A percentile compares a stretch with the other conserved stretches of the same genome.
phyloP scores from a whole-genome alignment of 2,329 filamentous ascomycete genomes.

The Fusarium zealandicum region DNA sequence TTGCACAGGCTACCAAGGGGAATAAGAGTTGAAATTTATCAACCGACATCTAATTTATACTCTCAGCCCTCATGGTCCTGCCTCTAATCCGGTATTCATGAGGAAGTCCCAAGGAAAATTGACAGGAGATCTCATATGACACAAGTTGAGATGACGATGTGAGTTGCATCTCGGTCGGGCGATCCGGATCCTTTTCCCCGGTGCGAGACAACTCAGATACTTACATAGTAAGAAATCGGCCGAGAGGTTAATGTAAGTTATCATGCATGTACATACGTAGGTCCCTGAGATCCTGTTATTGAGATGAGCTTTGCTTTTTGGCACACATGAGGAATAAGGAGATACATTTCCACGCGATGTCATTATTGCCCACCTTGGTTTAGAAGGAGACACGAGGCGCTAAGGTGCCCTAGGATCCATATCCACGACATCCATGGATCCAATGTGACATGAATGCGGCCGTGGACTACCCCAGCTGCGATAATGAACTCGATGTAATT shows the following conservation, averaged over 20 bases:
- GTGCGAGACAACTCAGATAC: slow-evolving; percentile 11
- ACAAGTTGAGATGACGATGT: too few species aligned
- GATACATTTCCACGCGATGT: neutral
- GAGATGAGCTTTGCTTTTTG: too few species aligned
- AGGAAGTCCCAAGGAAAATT: too few species aligned
- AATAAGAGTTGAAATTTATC: too few species aligned
- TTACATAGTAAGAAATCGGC: slow-evolving; percentile 9
- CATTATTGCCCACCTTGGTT: slow-evolving; percentile 2
- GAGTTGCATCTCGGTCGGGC: slow-evolving; percentile 4
- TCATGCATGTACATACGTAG: neutral
- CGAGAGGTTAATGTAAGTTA: slow-evolving; percentile 14
- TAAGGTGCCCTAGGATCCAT: too few species aligned
- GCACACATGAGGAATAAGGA: neutral
- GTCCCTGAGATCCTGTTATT: too few species aligned
- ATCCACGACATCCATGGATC: neutral
- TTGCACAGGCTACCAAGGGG: too few species aligned
- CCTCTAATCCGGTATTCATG: too few species aligned
- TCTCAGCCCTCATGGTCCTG: too few species aligned
- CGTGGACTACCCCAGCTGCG: too few species aligned
- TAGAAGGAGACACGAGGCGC: slow-evolving; percentile 10
- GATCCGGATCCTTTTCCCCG: slow-evolving; percentile 12
- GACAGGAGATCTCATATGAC: too few species aligned
- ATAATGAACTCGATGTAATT: neutral
- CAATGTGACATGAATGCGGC: neutral
- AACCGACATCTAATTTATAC: too few species aligned